Evolutionary conservation across 768 basidiomycete species (phyloP), one percentile per base, ranked within the genome.

Genomic region (Suillus subaureus): DNA sequence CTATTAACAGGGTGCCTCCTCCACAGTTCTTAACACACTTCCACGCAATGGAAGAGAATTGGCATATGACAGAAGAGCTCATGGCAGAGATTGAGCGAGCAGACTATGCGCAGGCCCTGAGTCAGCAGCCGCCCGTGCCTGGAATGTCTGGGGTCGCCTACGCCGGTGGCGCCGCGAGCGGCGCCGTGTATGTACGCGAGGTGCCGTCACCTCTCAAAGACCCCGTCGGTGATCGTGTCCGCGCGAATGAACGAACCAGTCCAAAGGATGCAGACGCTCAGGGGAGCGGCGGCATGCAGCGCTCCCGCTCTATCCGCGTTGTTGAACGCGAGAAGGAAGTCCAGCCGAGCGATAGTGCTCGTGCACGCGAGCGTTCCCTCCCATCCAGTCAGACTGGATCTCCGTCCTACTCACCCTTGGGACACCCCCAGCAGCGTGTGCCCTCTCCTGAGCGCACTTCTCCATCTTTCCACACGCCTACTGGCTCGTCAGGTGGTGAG

Each of bases 21-120:
- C 82, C 85, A 13, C 84, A 82, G 35, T 89, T 90, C 72, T 82
- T 89, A 23, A 76, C 80, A 0, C 84, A 86, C 64, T 87, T 83
- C 71, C 83, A 85, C 49, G 75, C 79, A 13, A 70, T 84, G 71
- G 86, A 87, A 43, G 87, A 86, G 49, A 81, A 81, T 47, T 90
- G 86, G 83, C 83, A 89, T 60, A 84, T 91, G 82, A 89, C 89
- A 0, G 85, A 86, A 42, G 87, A 91, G 68, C 80, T 91, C 35
- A 79, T 91, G 75, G 87, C 86, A 39, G 88, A 91, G 67, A 89
- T 91, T 67, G 90, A 92, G 71, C 84, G 86, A 51, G 87, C 87
- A n/a, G 88, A 90, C 74, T 76, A 85, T 67, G 85, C 88, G 63
- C 87, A 87, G 71, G 75, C 83, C 12, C 84, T 86, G 71, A 79